A percentile compares a stretch with the other conserved stretches of the same genome.
Conservation (phyloP, 257 asterid species). For the Euphrasia confusa region DNA sequence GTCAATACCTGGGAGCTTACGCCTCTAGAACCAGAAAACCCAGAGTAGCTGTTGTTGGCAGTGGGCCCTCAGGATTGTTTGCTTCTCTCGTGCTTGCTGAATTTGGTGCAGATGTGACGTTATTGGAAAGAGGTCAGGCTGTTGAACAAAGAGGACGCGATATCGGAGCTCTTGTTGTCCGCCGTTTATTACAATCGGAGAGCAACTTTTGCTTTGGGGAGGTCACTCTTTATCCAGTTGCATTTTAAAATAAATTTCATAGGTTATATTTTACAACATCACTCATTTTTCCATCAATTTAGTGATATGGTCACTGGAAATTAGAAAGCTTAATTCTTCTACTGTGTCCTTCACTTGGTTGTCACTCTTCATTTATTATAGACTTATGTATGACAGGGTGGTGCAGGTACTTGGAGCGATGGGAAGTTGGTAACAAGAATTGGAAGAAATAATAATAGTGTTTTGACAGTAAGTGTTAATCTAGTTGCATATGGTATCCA, state of each 20-base stretch:
- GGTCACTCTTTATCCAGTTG: slow-evolving; percentile 57
- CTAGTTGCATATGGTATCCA: slow-evolving; percentile 5
- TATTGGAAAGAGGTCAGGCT: slow-evolving; percentile 89
- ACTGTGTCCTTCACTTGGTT: slow-evolving; percentile 21
- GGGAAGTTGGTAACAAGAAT: slow-evolving; percentile 96
- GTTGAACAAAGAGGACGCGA: slow-evolving; percentile 97
- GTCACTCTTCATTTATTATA: slow-evolving; percentile 38
- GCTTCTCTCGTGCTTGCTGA: slow-evolving; percentile 98
- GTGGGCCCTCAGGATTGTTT: slow-evolving; percentile 95
- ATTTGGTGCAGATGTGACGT: slow-evolving; percentile 87
- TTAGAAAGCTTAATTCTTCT: neutral
- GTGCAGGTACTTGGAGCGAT: slow-evolving; percentile 99
- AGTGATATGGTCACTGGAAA: neutral
- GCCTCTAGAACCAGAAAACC: slow-evolving; percentile 43
- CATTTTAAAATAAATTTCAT: slow-evolving; percentile 30
- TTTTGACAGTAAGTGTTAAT: slow-evolving; percentile 55
- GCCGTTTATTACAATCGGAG: slow-evolving; percentile 64
- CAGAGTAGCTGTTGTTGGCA: slow-evolving; percentile 78
- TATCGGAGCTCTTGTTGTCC: slow-evolving; percentile 91
- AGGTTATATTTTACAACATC: slow-evolving; percentile 24
- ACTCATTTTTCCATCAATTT: slow-evolving; percentile 11
- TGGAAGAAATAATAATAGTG: slow-evolving; percentile 77
- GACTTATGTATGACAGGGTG: slow-evolving; percentile 97
- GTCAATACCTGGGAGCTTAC: slow-evolving; percentile 26
- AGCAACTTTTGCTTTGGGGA: slow-evolving; percentile 99